phyloP scores from a whole-genome alignment of 306 rosid genomes.

The Vachellia collinsii region DNA sequence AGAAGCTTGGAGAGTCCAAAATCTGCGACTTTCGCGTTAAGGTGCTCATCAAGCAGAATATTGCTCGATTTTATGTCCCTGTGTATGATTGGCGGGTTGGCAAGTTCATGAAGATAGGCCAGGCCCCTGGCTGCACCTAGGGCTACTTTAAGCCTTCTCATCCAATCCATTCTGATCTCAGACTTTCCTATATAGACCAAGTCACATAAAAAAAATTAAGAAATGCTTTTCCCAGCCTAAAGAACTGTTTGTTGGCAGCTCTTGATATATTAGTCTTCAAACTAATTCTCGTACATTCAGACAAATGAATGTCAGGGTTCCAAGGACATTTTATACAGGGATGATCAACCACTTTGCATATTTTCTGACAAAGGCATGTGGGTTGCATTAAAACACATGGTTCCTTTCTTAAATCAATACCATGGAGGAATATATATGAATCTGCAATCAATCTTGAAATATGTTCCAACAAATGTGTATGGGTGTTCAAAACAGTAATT shows the following conservation, averaged over 20 bases:
- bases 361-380: neutral
- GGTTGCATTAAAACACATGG: neutral
- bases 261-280: slow-evolving; percentile 10
- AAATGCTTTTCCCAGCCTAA: slow-evolving; percentile 9
- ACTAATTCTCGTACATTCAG: neutral
- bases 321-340: neutral
- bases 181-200: slow-evolving; percentile 60
- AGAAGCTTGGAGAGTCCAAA: slow-evolving; percentile 87
- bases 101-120: slow-evolving; percentile 80
- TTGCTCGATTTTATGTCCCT: slow-evolving; percentile 85
- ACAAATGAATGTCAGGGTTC: neutral
- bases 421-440: neutral
- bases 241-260: neutral
- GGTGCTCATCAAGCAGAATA: slow-evolving; percentile 64
- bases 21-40: slow-evolving; percentile 80
- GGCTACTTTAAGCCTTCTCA: slow-evolving; percentile 66
- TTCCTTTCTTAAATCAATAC: neutral
- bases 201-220: slow-evolving; percentile 20
- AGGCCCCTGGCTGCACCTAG: slow-evolving; percentile 80
- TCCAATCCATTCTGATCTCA: slow-evolving; percentile 76
- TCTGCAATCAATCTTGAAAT: neutral
- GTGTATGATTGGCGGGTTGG: slow-evolving; percentile 84
- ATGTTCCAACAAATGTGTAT: neutral
- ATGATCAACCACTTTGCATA: neutral
- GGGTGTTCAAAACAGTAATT: neutral